Percentiles rank a stretch among this genome's conserved stretches.
These are phyloP conservation scores for Chloranthus sessilifolius DNA, from an alignment of 164 flowering plant genomes.

Conservation along the genomic window DNA sequence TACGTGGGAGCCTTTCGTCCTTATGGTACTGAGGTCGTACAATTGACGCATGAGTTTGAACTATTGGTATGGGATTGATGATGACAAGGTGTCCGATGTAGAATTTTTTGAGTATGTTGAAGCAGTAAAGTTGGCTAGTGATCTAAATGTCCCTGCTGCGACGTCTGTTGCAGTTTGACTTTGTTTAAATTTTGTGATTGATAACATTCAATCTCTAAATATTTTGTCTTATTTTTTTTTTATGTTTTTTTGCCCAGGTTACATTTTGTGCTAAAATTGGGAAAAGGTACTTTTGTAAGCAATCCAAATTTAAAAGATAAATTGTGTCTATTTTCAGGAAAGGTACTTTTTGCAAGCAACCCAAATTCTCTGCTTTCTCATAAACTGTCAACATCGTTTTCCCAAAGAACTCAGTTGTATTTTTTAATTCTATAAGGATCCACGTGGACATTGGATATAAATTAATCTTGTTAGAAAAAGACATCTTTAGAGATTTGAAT, in stretches of 20 bases:
- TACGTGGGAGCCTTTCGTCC: constrained; percentile 98
- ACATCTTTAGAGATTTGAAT: no score
- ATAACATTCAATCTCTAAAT: background rate
- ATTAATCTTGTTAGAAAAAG: no score
- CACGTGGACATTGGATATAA: no score
- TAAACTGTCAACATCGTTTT: no score
- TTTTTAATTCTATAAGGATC: no score
- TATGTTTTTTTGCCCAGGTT: constrained; percentile 38
- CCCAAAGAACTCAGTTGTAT: no score
- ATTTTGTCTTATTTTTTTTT: background rate
- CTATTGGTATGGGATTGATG: constrained; percentile 57
- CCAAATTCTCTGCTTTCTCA: no score
- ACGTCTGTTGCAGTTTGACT: constrained; percentile 40
- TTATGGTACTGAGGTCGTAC: constrained; percentile 90
- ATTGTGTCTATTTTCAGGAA: no score
- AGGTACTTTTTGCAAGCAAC: no score
- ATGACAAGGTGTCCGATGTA: constrained; percentile 41
- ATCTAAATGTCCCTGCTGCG: constrained; percentile 92
- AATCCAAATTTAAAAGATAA: no score
- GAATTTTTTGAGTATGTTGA: constrained; percentile 97
- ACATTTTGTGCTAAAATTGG: constrained; percentile 94
- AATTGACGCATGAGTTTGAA: constrained; percentile 81
- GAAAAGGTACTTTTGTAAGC: no score
- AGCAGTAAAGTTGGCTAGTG: constrained; percentile 93
- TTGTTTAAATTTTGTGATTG: background rate